phyloP scores from a whole-genome alignment of 306 rosid genomes.

The Corylus avellana region DNA sequence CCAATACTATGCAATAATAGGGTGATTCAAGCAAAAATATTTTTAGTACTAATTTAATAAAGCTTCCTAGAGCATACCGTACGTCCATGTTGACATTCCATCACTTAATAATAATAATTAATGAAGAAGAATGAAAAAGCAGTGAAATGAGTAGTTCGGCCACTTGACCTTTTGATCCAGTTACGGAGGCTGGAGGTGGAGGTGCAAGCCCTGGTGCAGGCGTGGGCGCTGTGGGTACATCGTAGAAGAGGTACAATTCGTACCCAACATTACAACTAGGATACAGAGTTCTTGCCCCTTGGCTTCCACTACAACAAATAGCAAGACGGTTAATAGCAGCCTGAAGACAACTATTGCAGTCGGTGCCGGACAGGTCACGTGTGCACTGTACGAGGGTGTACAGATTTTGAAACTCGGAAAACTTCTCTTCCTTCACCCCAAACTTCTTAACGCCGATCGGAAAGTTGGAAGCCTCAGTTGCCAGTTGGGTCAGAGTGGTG shows the following conservation, averaged over 20 bases:
- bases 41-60: too few relatives aligned
- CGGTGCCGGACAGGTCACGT: slow-evolving; percentile 17
- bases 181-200: not conserved
- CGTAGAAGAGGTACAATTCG: slow-evolving; percentile 4
- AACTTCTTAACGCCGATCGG: not conserved
- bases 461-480: not conserved
- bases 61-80: too few relatives aligned
- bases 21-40: too few relatives aligned
- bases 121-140: not conserved
- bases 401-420: not conserved
- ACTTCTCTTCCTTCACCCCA: not conserved
- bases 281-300: not conserved
- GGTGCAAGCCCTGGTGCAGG: not conserved
- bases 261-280: slow-evolving; percentile 29
- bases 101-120: too few relatives aligned
- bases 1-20: too few relatives aligned
- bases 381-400: slow-evolving; percentile 33
- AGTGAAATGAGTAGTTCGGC: not conserved
- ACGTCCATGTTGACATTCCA: too few relatives aligned
- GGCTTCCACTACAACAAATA: not conserved
- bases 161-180: not conserved
- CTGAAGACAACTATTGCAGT: not conserved
- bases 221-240: not conserved
- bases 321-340: not conserved
- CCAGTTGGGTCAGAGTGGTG: not conserved